A percentile compares a stretch with the other conserved stretches of the same genome.
Evolutionary conservation across 805 yeast genomes (phyloP).

Genomic region (Komagataella pseudopastoris): DNA sequence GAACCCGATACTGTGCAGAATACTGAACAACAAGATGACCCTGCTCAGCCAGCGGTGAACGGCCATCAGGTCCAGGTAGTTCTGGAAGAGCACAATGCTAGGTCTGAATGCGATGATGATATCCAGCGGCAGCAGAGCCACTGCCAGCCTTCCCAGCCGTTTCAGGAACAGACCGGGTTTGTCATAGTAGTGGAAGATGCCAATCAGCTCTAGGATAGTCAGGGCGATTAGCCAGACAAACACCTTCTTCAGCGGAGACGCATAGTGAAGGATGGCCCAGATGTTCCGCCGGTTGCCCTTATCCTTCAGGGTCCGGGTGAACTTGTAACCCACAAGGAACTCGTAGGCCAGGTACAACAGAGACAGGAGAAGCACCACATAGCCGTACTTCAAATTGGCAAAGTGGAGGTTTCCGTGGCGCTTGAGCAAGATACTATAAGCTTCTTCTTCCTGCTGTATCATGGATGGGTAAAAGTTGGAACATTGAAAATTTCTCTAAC

Average conservation of each 20-base stretch:
- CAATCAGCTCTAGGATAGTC: slow-evolving; percentile 17
- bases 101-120: slow-evolving; percentile 45
- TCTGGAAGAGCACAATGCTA: slow-evolving; percentile 28
- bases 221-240: slow-evolving; percentile 18
- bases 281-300: slow-evolving; percentile 15
- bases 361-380: slow-evolving; percentile 29
- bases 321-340: slow-evolving; percentile 17
- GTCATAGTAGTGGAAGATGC: slow-evolving; percentile 17
- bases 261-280: neutral
- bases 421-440: neutral
- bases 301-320: slow-evolving; percentile 21
- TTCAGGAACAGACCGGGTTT: slow-evolving; percentile 27
- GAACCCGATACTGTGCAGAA: slow-evolving; percentile 42
- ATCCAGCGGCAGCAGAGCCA: slow-evolving; percentile 43
- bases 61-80: slow-evolving; percentile 38
- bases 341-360: slow-evolving; percentile 23
- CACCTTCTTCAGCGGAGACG: slow-evolving; percentile 18
- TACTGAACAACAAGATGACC: slow-evolving; percentile 27
- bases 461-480: neutral
- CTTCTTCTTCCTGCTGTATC: neutral
- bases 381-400: slow-evolving; percentile 50
- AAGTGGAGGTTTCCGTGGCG: slow-evolving; percentile 42
- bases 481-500: neutral
- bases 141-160: slow-evolving; percentile 50
- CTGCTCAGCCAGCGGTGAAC: slow-evolving; percentile 68